These are phyloP conservation scores for Whalleya microplaca DNA, from an alignment of 2,329 filamentous ascomycete species.

Conservation along the genomic window DNA sequence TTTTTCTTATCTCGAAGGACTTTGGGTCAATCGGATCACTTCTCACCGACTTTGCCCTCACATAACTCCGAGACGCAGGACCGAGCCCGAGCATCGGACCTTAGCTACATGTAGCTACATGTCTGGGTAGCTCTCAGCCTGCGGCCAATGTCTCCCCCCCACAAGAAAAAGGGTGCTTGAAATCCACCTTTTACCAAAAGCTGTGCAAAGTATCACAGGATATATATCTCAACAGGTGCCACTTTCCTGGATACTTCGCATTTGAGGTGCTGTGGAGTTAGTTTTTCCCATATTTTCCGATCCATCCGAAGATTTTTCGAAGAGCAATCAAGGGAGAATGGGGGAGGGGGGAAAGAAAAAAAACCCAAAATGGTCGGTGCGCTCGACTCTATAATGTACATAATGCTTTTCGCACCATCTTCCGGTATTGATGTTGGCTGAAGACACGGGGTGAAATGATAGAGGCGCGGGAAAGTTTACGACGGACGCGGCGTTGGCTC, in stretches of 20 bases:
- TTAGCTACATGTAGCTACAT: background rate
- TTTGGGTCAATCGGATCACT: slow-evolving; percentile 12
- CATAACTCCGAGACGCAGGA: slow-evolving; percentile 26
- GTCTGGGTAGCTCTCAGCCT: slow-evolving; percentile 3
- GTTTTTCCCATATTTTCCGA: slow-evolving; percentile 6
- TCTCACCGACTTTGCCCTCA: slow-evolving; percentile 21
- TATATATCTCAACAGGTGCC: slow-evolving; percentile 1
- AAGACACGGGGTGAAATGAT: slow-evolving; percentile 15
- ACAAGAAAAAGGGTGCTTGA: background rate
- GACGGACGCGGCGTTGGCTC: slow-evolving; percentile 18
- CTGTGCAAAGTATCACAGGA: slow-evolving; percentile 7
- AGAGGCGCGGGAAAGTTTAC: slow-evolving; percentile 10
- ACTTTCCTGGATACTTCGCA: slow-evolving; percentile 9
- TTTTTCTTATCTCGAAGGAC: slow-evolving; percentile 17
- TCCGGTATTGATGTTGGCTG: slow-evolving; percentile 1
- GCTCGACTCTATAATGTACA: slow-evolving; percentile 19
- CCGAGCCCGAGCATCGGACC: slow-evolving; percentile 18
- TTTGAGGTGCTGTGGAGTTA: slow-evolving; percentile 11
- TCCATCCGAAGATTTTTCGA: slow-evolving; percentile 14
- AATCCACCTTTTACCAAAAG: slow-evolving; percentile 4
- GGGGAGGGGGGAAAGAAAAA: background rate
- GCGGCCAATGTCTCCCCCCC: slow-evolving; percentile 6
- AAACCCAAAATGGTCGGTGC: slow-evolving; percentile 4
- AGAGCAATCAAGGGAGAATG: slow-evolving; percentile 23
- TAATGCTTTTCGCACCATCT: slow-evolving; percentile 9